phyloP scores from a whole-genome alignment of 2,329 filamentous ascomycete genomes.

The Fusarium palustre region DNA sequence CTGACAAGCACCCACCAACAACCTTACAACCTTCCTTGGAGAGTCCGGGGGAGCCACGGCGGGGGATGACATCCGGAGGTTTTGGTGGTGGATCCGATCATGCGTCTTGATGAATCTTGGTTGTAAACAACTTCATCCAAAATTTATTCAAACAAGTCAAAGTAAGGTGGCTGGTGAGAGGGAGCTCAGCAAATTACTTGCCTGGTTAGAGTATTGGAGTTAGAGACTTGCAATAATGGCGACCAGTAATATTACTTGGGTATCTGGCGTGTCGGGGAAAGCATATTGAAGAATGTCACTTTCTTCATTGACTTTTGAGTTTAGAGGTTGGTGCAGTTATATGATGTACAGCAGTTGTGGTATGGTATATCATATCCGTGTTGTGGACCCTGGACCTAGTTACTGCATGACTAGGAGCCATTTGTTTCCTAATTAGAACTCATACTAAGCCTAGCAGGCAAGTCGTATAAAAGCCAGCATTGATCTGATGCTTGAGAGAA shows the following conservation, averaged over 20 bases:
- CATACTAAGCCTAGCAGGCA: background rate
- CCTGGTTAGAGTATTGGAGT: background rate
- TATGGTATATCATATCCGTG: too few species aligned
- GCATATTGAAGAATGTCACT: background rate
- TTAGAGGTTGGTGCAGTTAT: background rate
- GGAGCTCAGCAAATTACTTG: background rate
- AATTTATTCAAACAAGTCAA: too few species aligned
- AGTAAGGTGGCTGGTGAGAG: background rate
- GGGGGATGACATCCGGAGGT: slow-evolving; percentile 24
- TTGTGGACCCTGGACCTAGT: slow-evolving; percentile 2
- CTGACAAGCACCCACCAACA: slow-evolving; percentile 34
- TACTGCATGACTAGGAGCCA: background rate
- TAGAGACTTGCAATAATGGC: background rate
- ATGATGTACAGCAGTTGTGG: background rate
- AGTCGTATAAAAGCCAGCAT: too few species aligned
- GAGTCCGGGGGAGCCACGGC: slow-evolving; percentile 28
- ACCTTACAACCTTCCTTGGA: slow-evolving; percentile 11
- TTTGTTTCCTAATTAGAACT: background rate
- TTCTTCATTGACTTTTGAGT: slow-evolving; percentile 15
- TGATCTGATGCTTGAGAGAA: too few species aligned
- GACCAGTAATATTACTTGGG: background rate
- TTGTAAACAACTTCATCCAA: too few species aligned
- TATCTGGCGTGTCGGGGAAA: slow-evolving; percentile 6
- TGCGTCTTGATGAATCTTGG: slow-evolving; percentile 36
- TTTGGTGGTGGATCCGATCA: slow-evolving; percentile 23